Conservation (phyloP, 768 basidiomycete genomes). For the button mushroom (Agaricus bisporus) region DNA sequence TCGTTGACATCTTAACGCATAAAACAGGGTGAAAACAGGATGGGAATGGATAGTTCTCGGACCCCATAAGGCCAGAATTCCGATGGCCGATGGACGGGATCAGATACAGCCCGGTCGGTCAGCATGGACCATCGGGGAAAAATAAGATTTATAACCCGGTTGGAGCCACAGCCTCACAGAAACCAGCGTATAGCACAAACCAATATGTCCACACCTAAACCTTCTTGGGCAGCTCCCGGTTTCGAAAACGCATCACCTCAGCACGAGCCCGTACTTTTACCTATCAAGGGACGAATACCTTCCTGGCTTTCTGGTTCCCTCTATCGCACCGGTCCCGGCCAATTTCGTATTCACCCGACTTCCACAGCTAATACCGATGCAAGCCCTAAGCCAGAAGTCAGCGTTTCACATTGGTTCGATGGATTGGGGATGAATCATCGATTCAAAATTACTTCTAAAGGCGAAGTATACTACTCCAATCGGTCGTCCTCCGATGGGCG, state of each 20-base stretch:
- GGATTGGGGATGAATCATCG: slow-evolving; percentile 1
- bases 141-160: background rate
- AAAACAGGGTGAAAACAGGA: too few relatives aligned
- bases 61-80: too few relatives aligned
- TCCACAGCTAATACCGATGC: background rate
- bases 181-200: background rate
- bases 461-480: slow-evolving; percentile 7
- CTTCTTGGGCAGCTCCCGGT: slow-evolving; percentile 4
- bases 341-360: background rate
- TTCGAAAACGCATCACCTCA: slow-evolving; percentile 3
- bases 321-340: background rate
- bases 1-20: too few relatives aligned
- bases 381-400: background rate
- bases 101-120: too few relatives aligned
- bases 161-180: background rate
- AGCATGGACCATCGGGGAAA: too few relatives aligned
- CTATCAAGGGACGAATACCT: slow-evolving; percentile 2
- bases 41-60: too few relatives aligned
- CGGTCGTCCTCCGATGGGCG: slow-evolving; percentile 1
- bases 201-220: slow-evolving; percentile 1
- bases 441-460: background rate
- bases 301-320: slow-evolving; percentile 4
- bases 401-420: slow-evolving; percentile 5
- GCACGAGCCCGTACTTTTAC: slow-evolving; percentile 3
- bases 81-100: too few relatives aligned